A percentile compares a stretch with the other conserved stretches of the same genome.
Conservation (phyloP, 768 basidiomycete genomes). For the Amanita thiersii region DNA sequence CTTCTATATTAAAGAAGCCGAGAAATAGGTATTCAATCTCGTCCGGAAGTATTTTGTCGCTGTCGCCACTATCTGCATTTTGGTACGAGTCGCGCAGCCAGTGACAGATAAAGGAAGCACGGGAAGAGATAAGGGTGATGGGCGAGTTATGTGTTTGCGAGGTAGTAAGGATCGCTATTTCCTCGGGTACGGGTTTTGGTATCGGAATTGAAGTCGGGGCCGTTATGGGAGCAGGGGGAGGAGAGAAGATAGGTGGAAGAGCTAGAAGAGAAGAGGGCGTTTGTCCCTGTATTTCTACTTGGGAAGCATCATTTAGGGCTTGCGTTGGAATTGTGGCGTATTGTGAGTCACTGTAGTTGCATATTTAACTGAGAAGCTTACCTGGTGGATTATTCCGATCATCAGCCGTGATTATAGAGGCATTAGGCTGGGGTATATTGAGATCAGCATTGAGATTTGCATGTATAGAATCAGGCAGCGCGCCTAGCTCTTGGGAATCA, state of each 20-base stretch:
- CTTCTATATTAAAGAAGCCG: background rate
- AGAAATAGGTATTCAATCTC: background rate
- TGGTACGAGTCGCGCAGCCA: background rate
- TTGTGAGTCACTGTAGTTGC: no score
- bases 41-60: background rate
- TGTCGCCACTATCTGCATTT: background rate
- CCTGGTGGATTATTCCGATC: no score
- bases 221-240: background rate
- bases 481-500: background rate
- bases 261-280: no score
- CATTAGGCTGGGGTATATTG: no score
- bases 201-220: background rate
- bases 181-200: background rate
- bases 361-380: no score
- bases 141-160: background rate
- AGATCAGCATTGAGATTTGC: no score
- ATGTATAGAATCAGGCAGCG: background rate
- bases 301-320: no score
- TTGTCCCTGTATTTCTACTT: no score
- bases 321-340: no score
- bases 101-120: background rate
- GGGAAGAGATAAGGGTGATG: slow-evolving; percentile 5
- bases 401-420: no score
- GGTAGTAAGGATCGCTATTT: slow-evolving; percentile 5
- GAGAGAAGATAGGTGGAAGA: no score